Base-by-base conservation (phyloP, 768 basidiomycete genomes). In the Boletus subcaerulescens region DNA sequence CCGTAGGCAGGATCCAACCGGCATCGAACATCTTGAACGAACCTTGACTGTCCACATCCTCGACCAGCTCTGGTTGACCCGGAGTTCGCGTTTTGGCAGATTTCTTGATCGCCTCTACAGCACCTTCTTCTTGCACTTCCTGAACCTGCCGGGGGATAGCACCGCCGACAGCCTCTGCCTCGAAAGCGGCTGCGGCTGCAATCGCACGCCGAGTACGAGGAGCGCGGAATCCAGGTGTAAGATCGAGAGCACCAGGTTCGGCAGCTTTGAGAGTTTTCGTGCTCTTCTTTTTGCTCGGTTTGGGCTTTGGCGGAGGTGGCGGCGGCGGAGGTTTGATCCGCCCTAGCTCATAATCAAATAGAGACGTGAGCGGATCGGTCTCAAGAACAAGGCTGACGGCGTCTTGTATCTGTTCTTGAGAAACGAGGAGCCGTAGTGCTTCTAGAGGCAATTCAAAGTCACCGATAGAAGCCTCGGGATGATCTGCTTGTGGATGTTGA, bases 1-100 rank as follows among this genome's bases (percentile, higher is more conserved):
- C 89, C 3, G 83, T 76, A 22, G 91, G 89, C 14, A 95, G 72
- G 9, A 96, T 91, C 93, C 92, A 95, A 1, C 93, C 93, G 22
- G 77, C 76, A 55, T 97, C 87, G 72, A 96, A 96, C 72, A 86
- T 71, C 65, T 76, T 81, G 76, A 96, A 97, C 18, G 86, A 86
- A 41, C 80, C 80, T 51, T 82, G 80, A 41, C 80, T 78, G 65
- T 87, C 88, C 32, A 95, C 83, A 40, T 84, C 76, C n/a, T 84
- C 79, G 3, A 91, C 85, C 50, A 89, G 65, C 2, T 76, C 75
- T 14, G 75, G 58, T 45, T 70, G 67, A 54, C 71, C 64, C 22
- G 52, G 15, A 36, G 26, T 17, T 17, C 69, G 71, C 29, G 33
- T 36, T 40, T 65, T 59, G 59, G 55, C n/a, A 59, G 60, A 17